Conservation (phyloP, 805 yeast species). For the Grigorovia jiainica region DNA sequence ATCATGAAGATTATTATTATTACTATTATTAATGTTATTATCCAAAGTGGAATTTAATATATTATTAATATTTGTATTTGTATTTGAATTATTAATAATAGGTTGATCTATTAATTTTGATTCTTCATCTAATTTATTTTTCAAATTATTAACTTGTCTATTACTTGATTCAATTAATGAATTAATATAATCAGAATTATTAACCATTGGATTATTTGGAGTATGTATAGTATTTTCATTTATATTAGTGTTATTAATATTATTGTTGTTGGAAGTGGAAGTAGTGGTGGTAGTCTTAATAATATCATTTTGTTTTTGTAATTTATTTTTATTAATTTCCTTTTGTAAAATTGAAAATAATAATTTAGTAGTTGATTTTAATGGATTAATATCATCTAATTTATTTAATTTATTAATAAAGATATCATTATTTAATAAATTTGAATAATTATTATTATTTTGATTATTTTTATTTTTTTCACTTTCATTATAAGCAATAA, state of each 20-base stretch:
- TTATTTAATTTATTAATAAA: neutral
- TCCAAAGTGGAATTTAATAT: too few species aligned
- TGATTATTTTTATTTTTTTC: conserved; percentile 9
- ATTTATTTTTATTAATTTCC: neutral
- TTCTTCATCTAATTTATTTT: conserved; percentile 64
- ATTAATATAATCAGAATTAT: neutral
- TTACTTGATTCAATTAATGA: conserved; percentile 6
- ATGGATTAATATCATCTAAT: conserved; percentile 2
- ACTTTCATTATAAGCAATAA: conserved; percentile 60
- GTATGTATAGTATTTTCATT: too few species aligned
- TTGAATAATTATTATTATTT: neutral
- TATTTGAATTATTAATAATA: neutral
- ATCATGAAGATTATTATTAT: neutral
- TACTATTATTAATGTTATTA: neutral
- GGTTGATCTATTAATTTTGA: conserved; percentile 31
- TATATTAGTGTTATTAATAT: neutral
- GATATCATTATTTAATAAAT: neutral
- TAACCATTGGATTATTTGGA: neutral
- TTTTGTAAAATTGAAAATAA: neutral
- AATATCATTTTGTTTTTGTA: too few species aligned
- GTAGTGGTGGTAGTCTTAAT: too few species aligned
- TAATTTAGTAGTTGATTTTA: neutral
- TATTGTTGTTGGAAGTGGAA: neutral
- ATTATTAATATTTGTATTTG: neutral
- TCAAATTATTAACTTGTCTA: conserved; percentile 50